A percentile compares a stretch with the other conserved stretches of the same genome.
Conservation (phyloP, 306 rosid species). For the Dalbergia cochinchinensis region DNA sequence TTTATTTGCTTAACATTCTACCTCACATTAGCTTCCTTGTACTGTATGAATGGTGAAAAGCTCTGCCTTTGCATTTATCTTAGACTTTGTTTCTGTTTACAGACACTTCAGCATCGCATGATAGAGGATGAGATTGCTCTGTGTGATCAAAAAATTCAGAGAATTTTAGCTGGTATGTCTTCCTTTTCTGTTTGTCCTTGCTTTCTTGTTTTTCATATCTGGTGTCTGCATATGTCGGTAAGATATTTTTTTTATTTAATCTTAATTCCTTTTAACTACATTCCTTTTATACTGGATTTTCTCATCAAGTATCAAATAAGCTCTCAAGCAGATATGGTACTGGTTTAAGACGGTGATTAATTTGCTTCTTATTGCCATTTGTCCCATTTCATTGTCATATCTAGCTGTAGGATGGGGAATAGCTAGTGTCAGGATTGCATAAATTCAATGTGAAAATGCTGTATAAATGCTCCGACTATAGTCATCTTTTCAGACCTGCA, state of each 20-base stretch:
- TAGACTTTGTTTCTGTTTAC: slow-evolving; percentile 49
- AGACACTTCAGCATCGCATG: slow-evolving; percentile 70
- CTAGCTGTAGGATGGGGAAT: slow-evolving; percentile 4
- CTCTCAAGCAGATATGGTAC: slow-evolving; percentile 8
- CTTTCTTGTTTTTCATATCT: slow-evolving; percentile 20
- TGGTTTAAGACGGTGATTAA: slow-evolving; percentile 18
- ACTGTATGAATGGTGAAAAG: slow-evolving; percentile 23
- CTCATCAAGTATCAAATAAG: slow-evolving; percentile 6
- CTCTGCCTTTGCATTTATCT: slow-evolving; percentile 17
- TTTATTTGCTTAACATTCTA: slow-evolving; percentile 25
- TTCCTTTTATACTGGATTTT: slow-evolving; percentile 11
- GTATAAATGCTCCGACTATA: background rate
- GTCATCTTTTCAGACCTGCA: background rate
- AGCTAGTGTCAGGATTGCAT: slow-evolving; percentile 6
- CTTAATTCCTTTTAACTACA: background rate
- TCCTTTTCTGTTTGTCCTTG: slow-evolving; percentile 10
- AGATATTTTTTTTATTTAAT: background rate
- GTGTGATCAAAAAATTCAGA: slow-evolving; percentile 70
- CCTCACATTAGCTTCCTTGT: background rate
- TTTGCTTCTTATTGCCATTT: slow-evolving; percentile 30
- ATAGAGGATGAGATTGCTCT: slow-evolving; percentile 75
- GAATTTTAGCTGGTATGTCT: slow-evolving; percentile 61
- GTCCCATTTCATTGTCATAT: background rate
- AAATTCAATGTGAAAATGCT: background rate
- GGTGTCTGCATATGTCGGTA: slow-evolving; percentile 13